These are phyloP conservation scores for Claviceps pazoutovae DNA, from an alignment of 2,329 filamentous ascomycete species.

Conservation along the genomic window DNA sequence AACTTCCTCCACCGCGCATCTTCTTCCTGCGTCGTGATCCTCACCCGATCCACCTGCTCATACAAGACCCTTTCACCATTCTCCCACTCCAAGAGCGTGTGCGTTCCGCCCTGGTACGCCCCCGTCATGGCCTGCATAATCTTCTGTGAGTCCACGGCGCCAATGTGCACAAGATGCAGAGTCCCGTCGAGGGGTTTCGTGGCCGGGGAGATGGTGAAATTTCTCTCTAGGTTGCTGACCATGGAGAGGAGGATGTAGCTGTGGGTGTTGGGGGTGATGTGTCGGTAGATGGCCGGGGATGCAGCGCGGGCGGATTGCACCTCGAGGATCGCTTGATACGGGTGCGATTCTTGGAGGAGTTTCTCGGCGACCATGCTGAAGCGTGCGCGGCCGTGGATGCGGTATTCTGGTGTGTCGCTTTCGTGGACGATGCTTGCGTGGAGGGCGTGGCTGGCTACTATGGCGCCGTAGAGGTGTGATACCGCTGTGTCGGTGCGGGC, in stretches of 20 bases:
- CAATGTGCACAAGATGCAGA: constrained; percentile 64
- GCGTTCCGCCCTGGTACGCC: constrained; percentile 43
- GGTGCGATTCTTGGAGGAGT: constrained; percentile 44
- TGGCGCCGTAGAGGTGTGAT: constrained; percentile 50
- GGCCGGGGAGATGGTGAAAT: constrained; percentile 67
- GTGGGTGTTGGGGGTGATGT: constrained; percentile 35
- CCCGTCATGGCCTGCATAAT: constrained; percentile 65
- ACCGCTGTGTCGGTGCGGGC: constrained; percentile 20
- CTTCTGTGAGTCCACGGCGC: constrained; percentile 45
- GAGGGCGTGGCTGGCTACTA: constrained; percentile 82
- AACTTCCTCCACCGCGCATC: constrained; percentile 69
- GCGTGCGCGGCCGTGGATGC: constrained; percentile 59
- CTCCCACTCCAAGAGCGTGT: constrained; percentile 36
- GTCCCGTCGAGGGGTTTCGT: constrained; percentile 56
- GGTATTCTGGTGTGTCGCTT: constrained; percentile 72
- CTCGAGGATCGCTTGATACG: constrained; percentile 32
- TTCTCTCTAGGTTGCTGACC: constrained; percentile 69
- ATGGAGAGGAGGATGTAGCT: constrained; percentile 65
- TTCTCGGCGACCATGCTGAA: constrained; percentile 77
- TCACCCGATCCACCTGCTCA: constrained; percentile 51
- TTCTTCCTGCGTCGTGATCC: constrained; percentile 44
- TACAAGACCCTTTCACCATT: constrained; percentile 55
- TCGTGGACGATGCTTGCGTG: constrained; percentile 83
- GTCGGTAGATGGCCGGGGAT: constrained; percentile 5
- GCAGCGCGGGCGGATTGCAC: constrained; percentile 10